Base-by-base conservation (phyloP, 1,139 yeast genomes). In the Taphrina flavorubra region DNA sequence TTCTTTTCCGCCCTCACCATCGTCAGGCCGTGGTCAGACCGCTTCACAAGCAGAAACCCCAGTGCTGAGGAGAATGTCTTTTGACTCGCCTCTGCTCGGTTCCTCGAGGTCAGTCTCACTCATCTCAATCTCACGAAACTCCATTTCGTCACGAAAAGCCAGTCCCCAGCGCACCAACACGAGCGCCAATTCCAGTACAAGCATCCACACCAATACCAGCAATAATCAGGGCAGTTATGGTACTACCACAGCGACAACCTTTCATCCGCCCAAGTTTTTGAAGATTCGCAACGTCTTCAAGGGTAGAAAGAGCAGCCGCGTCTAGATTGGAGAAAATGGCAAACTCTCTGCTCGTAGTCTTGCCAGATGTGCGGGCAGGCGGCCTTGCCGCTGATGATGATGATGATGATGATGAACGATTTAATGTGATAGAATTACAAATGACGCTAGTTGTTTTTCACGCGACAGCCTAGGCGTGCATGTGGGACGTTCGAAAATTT, bases 161-260 rank as follows among this genome's bases (percentile, higher is more conserved):
- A 7, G n/a, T 44, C 36, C 53, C 10, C 18, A 11, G 10, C 36
- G 53, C n/a, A 1, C 51, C 51, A 16, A 13, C 18, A 39, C 42
- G 4, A 25, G 31, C 31, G 31, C 31, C 31, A 25, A 25, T 4
- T 25, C 31, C 31, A 4, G 31, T 25, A 4, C 4, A 2, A 25
- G 31, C 31, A 25, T 25, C 31, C 31, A 25, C 31, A 25, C 31
- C 31, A 25, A 25, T 4, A 2, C 1, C 25, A 46, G 53, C 36
- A 49, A 34, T 8, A 25, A 10, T n/a, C 53, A 20, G 53, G 53
- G 53, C 36, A 49, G 53, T 20, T 49, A 49, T 49, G 53, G 53
- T 10, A 49, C 53, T 8, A 49, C 53, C 8, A 49, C 53, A 8
- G 36, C 53, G 20, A 49, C 53, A 11, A 49, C 53, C 36, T 49